These are phyloP conservation scores for Sesbania bispinosa DNA, from an alignment of 306 rosid species.

Conservation along the genomic window DNA sequence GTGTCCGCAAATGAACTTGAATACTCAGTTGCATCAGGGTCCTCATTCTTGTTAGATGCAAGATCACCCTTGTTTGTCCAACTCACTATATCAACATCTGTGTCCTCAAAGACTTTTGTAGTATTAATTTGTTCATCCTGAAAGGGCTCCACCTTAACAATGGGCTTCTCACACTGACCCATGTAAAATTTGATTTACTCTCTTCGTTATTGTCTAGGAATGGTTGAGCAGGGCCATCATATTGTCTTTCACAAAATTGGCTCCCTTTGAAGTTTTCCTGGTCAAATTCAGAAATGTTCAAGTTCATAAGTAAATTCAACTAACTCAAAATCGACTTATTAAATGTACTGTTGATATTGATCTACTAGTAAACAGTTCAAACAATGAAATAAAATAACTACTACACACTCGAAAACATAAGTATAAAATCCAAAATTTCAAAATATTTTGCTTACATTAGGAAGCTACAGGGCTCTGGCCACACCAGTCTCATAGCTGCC, in stretches of 20 bases:
- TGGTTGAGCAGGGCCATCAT: constrained; percentile 38
- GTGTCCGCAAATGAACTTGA: constrained; percentile 84
- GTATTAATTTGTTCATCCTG: constrained; percentile 35
- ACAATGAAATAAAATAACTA: background rate
- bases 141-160: constrained; percentile 45
- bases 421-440: background rate
- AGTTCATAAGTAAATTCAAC: constrained; percentile 3
- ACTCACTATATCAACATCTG: constrained; percentile 60
- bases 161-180: constrained; percentile 29
- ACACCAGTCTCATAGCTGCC: background rate
- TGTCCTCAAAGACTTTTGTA: constrained; percentile 37
- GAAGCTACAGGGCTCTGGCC: background rate
- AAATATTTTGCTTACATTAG: background rate
- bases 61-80: constrained; percentile 47
- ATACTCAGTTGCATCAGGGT: constrained; percentile 84
- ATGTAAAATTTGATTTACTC: constrained; percentile 30
- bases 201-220: constrained; percentile 25
- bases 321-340: background rate
- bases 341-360: background rate
- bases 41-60: constrained; percentile 47
- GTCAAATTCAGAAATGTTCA: constrained; percentile 20
- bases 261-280: constrained; percentile 26
- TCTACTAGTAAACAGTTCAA: constrained; percentile 4
- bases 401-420: background rate
- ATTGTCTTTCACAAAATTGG: constrained; percentile 9